These are phyloP conservation scores for Aureobasidium vineae DNA, from an alignment of 2,329 filamentous ascomycete genomes.

Conservation along the genomic window DNA sequence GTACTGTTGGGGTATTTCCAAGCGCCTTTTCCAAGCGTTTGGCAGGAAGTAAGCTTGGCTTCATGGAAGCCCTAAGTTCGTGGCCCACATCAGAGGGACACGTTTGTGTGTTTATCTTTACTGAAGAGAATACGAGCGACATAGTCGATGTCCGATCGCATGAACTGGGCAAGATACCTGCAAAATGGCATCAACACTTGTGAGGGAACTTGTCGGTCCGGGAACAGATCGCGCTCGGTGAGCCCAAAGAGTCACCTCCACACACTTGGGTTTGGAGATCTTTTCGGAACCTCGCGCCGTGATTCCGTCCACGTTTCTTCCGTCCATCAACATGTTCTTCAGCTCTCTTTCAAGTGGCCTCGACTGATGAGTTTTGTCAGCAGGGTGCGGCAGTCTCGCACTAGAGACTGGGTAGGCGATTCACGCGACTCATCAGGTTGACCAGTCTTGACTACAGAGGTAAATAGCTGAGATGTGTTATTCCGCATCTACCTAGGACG, in stretches of 20 bases:
- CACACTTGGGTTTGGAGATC: not conserved
- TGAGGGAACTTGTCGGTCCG: not conserved
- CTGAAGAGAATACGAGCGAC: not conserved
- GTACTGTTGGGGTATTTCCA: not conserved
- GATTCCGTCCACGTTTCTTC: not conserved
- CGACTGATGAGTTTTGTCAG: not conserved
- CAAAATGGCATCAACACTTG: not conserved
- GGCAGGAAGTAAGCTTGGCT: constrained; percentile 9
- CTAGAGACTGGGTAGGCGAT: too few relatives aligned
- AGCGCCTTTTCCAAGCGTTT: too few relatives aligned
- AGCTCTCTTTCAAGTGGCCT: not conserved
- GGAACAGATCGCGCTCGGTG: not conserved
- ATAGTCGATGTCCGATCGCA: not conserved
- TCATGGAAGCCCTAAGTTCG: not conserved
- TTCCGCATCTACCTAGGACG: too few relatives aligned
- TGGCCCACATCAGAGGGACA: not conserved
- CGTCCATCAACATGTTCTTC: not conserved
- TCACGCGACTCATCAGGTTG: too few relatives aligned
- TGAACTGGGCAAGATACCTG: too few relatives aligned
- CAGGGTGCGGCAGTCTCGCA: not conserved
- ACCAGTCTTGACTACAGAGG: too few relatives aligned
- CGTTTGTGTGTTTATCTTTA: too few relatives aligned
- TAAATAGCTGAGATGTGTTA: too few relatives aligned
- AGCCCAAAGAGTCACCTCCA: not conserved
- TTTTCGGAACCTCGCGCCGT: not conserved